Evolutionary conservation across 2,329 filamentous ascomycete genomes (phyloP), one percentile per base, ranked within the genome.

Genomic region (Xylariaceae sp.): DNA sequence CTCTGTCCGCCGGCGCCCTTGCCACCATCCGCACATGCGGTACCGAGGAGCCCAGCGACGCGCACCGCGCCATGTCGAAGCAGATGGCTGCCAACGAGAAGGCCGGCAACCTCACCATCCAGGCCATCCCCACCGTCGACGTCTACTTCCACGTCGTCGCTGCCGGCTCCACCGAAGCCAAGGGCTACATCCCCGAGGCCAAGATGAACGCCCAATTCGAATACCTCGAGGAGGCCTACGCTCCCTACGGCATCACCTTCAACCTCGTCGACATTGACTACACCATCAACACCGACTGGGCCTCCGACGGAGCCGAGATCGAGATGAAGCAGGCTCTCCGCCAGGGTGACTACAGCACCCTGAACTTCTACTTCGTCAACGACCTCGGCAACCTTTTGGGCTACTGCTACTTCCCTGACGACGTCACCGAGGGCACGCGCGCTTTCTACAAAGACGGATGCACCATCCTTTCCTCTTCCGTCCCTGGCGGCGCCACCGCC

Each of bases 401-500:
- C 16, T 38, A 34, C 22, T 47, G 44, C 44, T 17, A 34, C 16
- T 43, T 47, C 33, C 44, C 44, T 16, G 32, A 36, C 12, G 28
- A 32, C 18, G 60, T 50, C 38, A 42, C 42, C 6, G 29, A 28
- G 42, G 48, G 39, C 9, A 31, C 12, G 12, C 19, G 15, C 18
- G 38, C 33, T 29, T 56, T 53, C 44, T 50, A 51, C 49, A 45
- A 45, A 33, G 61, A 64, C 41, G 55, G 56, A 26, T 63, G 60
- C 54, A 52, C 52, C 34, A 51, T 64, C 30, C 43, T 56, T 18
- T 53, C 47, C n/a, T 38, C 33, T 29, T 55, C 54, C 18, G 49
- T 62, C n/a, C 60, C 61, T n/a, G 61, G 61, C 18, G 58, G 57
- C 24, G 43, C 46, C 18, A 8, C 39, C 12, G 47, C 54, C 19